These are phyloP conservation scores for Ananas comosus DNA, from an alignment of 176 grass and related monocot genomes.

Conservation along the genomic window DNA sequence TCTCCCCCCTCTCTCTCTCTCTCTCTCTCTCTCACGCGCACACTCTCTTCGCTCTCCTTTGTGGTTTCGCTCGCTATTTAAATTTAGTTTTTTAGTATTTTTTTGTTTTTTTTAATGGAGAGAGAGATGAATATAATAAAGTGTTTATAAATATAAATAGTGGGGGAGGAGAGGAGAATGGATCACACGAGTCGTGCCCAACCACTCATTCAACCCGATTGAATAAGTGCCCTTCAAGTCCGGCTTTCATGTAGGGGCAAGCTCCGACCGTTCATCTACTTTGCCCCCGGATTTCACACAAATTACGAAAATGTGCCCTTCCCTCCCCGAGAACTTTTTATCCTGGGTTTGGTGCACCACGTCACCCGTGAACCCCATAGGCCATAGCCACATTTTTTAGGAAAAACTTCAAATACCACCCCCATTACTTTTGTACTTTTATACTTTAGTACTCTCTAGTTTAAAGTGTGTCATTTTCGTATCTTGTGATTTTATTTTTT, in stretches of 20 bases:
- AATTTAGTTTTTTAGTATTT: neutral
- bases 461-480: too few relatives aligned
- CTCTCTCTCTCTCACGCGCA: neutral
- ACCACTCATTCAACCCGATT: conserved; percentile 10
- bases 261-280: neutral
- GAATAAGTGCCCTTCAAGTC: conserved; percentile 7
- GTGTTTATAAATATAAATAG: neutral
- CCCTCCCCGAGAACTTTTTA: neutral
- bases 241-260: neutral
- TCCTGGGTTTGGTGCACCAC: too few relatives aligned
- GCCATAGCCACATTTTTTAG: too few relatives aligned
- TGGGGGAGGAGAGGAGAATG: neutral
- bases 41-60: neutral
- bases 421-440: too few relatives aligned
- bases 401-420: too few relatives aligned
- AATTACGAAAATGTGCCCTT: neutral
- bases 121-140: neutral
- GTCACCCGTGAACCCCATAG: too few relatives aligned
- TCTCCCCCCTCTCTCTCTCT: neutral
- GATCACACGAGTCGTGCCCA: neutral
- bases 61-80: neutral
- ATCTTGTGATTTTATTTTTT: too few relatives aligned
- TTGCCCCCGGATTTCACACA: neutral
- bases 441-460: too few relatives aligned
- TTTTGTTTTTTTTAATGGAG: neutral